phyloP scores from a whole-genome alignment of 2,329 filamentous ascomycete species.

The Colletotrichum spaethianum region DNA sequence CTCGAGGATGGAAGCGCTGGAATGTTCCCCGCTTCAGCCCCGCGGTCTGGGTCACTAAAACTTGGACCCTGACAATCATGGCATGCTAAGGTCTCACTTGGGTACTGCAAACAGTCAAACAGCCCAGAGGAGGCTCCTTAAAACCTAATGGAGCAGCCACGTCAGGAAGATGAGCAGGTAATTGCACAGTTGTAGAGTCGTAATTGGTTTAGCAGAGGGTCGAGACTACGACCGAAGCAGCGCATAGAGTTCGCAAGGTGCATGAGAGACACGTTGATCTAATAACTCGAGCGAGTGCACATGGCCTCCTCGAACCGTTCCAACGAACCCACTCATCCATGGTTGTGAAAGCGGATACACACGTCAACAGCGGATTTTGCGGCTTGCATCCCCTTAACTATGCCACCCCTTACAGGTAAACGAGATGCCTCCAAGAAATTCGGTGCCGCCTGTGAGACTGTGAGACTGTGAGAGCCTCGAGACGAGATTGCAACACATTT shows the following conservation, averaged over 20 bases:
- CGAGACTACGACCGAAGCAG: background rate
- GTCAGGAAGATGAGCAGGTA: background rate
- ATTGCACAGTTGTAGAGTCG: background rate
- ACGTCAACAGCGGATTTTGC: too few relatives aligned
- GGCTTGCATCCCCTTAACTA: too few relatives aligned
- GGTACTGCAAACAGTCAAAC: background rate
- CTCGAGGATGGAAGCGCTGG: background rate
- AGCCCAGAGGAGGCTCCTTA: background rate
- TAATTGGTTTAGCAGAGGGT: background rate
- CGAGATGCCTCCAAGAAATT: too few relatives aligned
- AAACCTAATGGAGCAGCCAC: background rate
- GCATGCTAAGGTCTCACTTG: background rate
- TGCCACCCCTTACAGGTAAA: too few relatives aligned
- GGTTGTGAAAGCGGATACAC: too few relatives aligned
- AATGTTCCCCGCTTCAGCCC: background rate
- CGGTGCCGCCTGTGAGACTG: too few relatives aligned
- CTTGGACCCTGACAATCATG: background rate
- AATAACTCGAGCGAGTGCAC: background rate
- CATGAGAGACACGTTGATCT: background rate
- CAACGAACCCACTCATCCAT: too few relatives aligned
- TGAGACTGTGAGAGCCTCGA: too few relatives aligned
- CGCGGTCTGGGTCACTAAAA: background rate
- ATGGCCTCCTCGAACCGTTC: background rate
- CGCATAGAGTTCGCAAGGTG: background rate
- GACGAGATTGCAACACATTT: too few relatives aligned